Base-by-base conservation (phyloP, 768 basidiomycete genomes). In the Russula ochroleuca region DNA sequence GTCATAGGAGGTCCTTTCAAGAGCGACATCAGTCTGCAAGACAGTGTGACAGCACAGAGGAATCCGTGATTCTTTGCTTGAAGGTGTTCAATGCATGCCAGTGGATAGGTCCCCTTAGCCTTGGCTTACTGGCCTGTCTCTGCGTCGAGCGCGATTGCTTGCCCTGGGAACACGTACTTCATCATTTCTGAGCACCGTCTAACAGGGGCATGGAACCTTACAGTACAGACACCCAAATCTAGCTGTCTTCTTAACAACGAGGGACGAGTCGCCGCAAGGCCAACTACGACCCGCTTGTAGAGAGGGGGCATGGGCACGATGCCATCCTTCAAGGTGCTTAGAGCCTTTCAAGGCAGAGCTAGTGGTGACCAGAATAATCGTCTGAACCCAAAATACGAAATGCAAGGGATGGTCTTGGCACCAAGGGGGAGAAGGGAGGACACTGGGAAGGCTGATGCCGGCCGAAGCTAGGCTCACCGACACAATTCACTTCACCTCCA, bases 81-180 rank as follows among this genome's bases (percentile, higher is more conserved):
- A 61, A 53, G 43, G 40, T 23, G 35, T 17, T 61, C 50, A 19
- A 45, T 17, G 43, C 41, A 45, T 28, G 28, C 28, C 28, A 28
- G 28, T 23, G 59, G 33, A 37, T 53, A 45, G 21, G 6, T 19
- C 28, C 11, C 37, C 43, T 41, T 31, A 11, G 35, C 35, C 41
- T 45, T 23, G 31, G 51, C 33, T 53, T 35, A 28, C 43, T 35
- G 41, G 35, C 31, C 41, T 31, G 28, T 28, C 28, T 61, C 10
- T 31, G 15, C 50, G 19, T 52, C 59, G 41, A 43, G 40, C 19
- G 21, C 41, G 9, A 13, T 53, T 45, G 51, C 33, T 43, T 23
- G 59, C 43, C 59, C 40, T 52, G 50, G 51, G 59, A 41, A 45
- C 31, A 28, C 23, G 21, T 31, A 28, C 41, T 45, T 61, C 23